Evolutionary conservation across 305 asterid species (phyloP).

Genomic region (Fraxinus greggii): DNA sequence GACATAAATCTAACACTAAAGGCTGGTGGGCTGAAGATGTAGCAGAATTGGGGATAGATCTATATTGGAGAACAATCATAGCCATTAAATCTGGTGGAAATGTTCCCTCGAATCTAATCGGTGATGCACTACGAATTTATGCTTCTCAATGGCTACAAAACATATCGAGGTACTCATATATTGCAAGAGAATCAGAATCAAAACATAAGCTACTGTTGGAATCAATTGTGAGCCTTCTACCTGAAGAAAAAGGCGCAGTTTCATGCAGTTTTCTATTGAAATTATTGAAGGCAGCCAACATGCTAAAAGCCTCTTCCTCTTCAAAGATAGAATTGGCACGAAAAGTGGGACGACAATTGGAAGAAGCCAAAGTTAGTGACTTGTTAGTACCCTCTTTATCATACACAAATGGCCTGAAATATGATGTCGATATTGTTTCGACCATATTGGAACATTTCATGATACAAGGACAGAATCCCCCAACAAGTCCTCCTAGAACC

Average conservation of each 20-base stretch:
- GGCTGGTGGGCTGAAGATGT: constrained; percentile 32
- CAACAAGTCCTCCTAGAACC: constrained; percentile 20
- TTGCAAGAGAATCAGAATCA: neutral
- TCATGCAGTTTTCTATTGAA: constrained; percentile 22
- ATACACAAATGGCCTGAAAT: constrained; percentile 10
- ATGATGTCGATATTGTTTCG: constrained; percentile 23
- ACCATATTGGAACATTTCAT: constrained; percentile 21
- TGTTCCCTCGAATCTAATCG: constrained; percentile 15
- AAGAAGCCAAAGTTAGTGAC: constrained; percentile 24
- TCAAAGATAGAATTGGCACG: constrained; percentile 20
- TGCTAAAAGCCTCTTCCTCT: constrained; percentile 6
- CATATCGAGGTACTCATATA: neutral
- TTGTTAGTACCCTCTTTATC: constrained; percentile 10
- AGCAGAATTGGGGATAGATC: constrained; percentile 23
- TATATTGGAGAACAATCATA: constrained; percentile 24
- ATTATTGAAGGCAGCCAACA: constrained; percentile 19
- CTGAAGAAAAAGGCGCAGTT: constrained; percentile 18
- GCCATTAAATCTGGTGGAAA: constrained; percentile 28
- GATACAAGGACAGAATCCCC: constrained; percentile 23
- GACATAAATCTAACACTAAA: constrained; percentile 6
- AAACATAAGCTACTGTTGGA: constrained; percentile 18
- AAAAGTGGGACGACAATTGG: constrained; percentile 16
- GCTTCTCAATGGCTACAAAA: constrained; percentile 22
- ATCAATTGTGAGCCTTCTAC: constrained; percentile 19
- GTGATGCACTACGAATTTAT: constrained; percentile 20